Percentiles rank a stretch among this genome's conserved stretches.
Evolutionary conservation across 1,284 basidiomycete genomes (phyloP).

Genomic region (Inonotus hispidus): DNA sequence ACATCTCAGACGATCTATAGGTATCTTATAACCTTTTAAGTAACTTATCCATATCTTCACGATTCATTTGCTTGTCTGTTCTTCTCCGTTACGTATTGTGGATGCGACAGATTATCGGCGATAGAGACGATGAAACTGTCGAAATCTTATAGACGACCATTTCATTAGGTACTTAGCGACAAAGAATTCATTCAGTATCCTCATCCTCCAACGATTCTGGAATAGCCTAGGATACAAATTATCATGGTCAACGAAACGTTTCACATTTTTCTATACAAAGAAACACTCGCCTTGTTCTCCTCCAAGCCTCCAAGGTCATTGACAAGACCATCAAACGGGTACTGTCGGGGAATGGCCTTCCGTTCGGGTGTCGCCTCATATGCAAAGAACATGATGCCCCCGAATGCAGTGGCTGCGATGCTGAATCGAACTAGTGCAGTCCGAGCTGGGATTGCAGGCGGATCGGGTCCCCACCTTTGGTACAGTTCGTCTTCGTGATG

Average conservation of each 20-base stretch:
- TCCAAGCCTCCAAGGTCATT: conserved; percentile 69
- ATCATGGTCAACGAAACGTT: conserved; percentile 5
- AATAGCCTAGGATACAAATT: conserved; percentile 28
- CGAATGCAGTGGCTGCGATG: conserved; percentile 55
- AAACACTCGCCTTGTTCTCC: conserved; percentile 58
- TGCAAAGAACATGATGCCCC: conserved; percentile 49
- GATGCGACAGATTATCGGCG: neutral
- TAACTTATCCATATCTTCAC: conserved; percentile 5
- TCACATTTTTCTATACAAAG: neutral
- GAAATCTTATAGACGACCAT: neutral
- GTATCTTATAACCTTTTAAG: conserved; percentile 8
- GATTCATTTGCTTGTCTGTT: neutral
- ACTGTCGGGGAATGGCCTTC: conserved; percentile 61
- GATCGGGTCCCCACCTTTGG: conserved; percentile 88
- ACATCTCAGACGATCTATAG: neutral
- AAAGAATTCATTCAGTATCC: conserved; percentile 22
- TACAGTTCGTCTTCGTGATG: conserved; percentile 81
- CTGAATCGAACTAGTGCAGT: conserved; percentile 59
- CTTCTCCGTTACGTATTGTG: no score
- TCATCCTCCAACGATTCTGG: conserved; percentile 23
- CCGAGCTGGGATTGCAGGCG: conserved; percentile 49
- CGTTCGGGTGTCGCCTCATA: conserved; percentile 53
- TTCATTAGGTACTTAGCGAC: neutral
- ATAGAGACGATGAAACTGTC: neutral
- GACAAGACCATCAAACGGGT: conserved; percentile 67